Evolutionary conservation across 768 basidiomycete genomes (phyloP).

Genomic region (Tricholoma flavovirens): DNA sequence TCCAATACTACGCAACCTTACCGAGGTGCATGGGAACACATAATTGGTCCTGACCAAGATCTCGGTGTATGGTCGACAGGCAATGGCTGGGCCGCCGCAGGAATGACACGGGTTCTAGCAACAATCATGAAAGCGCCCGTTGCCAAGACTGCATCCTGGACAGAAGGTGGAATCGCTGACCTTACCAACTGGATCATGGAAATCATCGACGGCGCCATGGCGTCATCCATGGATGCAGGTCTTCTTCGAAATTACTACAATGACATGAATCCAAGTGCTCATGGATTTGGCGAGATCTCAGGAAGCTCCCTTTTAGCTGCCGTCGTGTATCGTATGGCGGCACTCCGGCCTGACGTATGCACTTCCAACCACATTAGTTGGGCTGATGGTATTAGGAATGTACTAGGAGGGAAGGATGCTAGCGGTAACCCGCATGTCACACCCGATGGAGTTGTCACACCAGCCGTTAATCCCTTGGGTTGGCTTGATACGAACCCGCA

Average conservation of each 20-base stretch:
- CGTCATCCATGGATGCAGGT: constrained; percentile 24
- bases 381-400: constrained; percentile 29
- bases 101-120: constrained; percentile 56
- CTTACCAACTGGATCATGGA: constrained; percentile 37
- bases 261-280: constrained; percentile 18
- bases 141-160: constrained; percentile 19
- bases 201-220: constrained; percentile 39
- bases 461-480: constrained; percentile 33
- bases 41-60: constrained; percentile 38
- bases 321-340: constrained; percentile 35
- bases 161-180: constrained; percentile 19
- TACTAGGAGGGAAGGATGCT: constrained; percentile 16
- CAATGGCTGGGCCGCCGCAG: constrained; percentile 70
- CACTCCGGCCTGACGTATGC: constrained; percentile 27
- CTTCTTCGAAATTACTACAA: constrained; percentile 39
- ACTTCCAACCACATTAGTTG: constrained; percentile 26
- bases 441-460: constrained; percentile 26
- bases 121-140: constrained; percentile 36
- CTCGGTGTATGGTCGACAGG: constrained; percentile 44
- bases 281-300: constrained; percentile 40
- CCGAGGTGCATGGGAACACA: constrained; percentile 37
- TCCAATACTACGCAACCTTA: constrained; percentile 21
- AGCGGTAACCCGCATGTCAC: constrained; percentile 26
- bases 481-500: constrained; percentile 27
- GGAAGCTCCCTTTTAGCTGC: constrained; percentile 37